Base-by-base conservation (phyloP, 495 filamentous ascomycete species). In the Aspergillus campestris region DNA sequence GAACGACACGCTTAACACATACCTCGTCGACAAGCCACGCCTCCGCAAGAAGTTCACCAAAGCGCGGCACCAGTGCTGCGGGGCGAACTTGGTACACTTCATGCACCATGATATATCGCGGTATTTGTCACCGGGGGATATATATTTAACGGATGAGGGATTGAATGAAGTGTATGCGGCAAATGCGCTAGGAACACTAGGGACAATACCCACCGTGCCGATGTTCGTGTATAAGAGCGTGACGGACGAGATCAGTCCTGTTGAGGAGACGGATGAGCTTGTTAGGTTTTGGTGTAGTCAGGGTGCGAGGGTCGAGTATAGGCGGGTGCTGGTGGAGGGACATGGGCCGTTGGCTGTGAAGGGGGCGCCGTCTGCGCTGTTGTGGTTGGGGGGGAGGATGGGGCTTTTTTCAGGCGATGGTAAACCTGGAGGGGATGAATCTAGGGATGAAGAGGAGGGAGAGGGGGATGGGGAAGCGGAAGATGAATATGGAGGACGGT, bases 191-290 rank as follows among this genome's bases (percentile, higher is more conserved):
- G 18, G 18, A 4, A 1, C 2, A 4, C 18, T 24, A 4, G 18
- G 18, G 18, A 24, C 18, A 4, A 7, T 34, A 8, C 73, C 72
- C 5, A 31, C 53, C 13, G 65, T 70, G 58, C 71, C 70, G n/a
- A 34, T 70, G 24, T 73, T 66, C 39, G 40, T 67, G 0, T 75
- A 77, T 57, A 72, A 77, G 48, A 66, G 68, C 4, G 57, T 71
- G 28, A 15, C 54, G 2, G 72, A 76, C 47, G 57, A 75, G 54
- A 49, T 71, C 18, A 62, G 51, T 28, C 42, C 53, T 0, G 50
- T 71, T 5, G 44, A 35, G 7, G 62, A 68, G 29, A 72, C 63
- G 7, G 71, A 75, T 50, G 61, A 34, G 15, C 50, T 72, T 12
- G 58, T 73, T 8, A 45, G 53, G 1, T 42, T 48, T 34, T 71